A percentile compares a stretch with the other conserved stretches of the same genome.
phyloP scores from a whole-genome alignment of 345 rosid genomes.

The Camelina sativa region DNA sequence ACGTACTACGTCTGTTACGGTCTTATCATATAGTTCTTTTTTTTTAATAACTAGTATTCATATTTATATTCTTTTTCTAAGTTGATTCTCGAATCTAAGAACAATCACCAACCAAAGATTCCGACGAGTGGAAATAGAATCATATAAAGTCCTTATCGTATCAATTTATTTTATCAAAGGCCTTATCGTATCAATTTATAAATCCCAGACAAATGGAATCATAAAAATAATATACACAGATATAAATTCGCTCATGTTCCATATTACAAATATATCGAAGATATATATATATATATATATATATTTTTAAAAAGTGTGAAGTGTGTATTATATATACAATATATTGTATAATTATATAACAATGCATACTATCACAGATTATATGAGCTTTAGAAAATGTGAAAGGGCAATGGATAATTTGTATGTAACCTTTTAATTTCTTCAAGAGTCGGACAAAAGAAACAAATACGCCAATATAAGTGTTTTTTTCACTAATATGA shows the following conservation, averaged over 20 bases:
- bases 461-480: constrained; percentile 11
- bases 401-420: constrained; percentile 41
- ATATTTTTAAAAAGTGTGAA: too few species aligned
- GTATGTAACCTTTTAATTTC: constrained; percentile 37
- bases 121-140: constrained; percentile 19
- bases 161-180: constrained; percentile 26
- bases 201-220: constrained; percentile 12
- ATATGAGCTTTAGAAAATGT: constrained; percentile 37
- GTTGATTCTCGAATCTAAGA: constrained; percentile 31
- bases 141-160: constrained; percentile 26
- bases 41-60: neutral
- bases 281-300: too few species aligned
- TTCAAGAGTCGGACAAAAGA: constrained; percentile 40
- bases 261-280: too few species aligned
- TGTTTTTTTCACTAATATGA: constrained; percentile 1
- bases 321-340: neutral
- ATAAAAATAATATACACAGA: too few species aligned
- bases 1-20: constrained; percentile 35
- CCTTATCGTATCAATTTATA: constrained; percentile 35
- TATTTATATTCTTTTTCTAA: neutral
- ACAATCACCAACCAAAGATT: constrained; percentile 31
- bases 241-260: too few species aligned
- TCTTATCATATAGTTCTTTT: neutral
- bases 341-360: constrained; percentile 5
- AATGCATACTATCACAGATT: constrained; percentile 7